Conservation (phyloP, 805 yeast genomes). For the Wickerhamiella australiensis region DNA sequence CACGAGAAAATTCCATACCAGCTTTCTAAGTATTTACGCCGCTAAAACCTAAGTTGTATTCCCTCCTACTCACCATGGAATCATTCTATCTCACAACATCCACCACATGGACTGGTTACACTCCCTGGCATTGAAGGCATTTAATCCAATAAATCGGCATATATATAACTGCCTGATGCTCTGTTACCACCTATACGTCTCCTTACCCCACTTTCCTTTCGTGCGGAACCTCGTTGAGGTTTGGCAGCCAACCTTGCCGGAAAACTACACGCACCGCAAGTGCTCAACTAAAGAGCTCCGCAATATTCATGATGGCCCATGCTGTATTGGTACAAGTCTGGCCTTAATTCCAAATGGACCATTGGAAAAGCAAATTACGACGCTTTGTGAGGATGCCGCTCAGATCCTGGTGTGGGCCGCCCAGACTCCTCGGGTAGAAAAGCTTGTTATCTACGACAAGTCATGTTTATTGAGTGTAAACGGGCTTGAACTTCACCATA, state of each 20-base stretch:
- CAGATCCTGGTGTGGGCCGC: slow-evolving; percentile 2
- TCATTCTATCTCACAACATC: background rate
- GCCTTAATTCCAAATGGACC: background rate
- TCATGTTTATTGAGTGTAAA: background rate
- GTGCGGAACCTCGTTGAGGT: background rate
- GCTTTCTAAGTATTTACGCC: too few species aligned
- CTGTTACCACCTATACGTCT: background rate
- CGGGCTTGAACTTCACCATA: slow-evolving; percentile 1
- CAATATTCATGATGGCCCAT: background rate
- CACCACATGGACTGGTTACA: background rate
- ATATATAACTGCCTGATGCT: background rate
- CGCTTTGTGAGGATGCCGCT: slow-evolving; percentile 2
- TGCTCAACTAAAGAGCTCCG: background rate
- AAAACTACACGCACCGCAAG: background rate
- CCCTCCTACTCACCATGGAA: too few species aligned
- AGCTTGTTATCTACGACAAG: background rate
- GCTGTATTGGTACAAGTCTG: background rate
- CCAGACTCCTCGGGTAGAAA: background rate
- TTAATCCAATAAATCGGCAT: background rate
- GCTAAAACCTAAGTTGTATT: too few species aligned
- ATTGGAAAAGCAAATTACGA: background rate
- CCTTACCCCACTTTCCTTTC: background rate
- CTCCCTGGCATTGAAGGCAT: background rate
- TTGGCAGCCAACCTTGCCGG: background rate
- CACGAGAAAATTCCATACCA: too few species aligned